A percentile compares a stretch with the other conserved stretches of the same genome.
Conservation (phyloP, 1,284 basidiomycete genomes). For the Cerrena zonata region DNA sequence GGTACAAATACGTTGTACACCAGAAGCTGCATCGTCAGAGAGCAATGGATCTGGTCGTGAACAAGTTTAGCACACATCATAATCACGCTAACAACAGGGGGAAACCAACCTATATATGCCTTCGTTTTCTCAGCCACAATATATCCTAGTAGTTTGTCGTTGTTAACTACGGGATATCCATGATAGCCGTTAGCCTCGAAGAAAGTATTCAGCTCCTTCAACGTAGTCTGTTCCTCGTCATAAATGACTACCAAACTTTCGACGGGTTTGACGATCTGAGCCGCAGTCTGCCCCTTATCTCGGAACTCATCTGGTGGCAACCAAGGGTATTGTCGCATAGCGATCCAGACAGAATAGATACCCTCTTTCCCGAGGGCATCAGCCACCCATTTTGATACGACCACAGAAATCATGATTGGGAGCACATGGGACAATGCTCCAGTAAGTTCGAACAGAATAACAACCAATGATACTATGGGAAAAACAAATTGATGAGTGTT, state of each 20-base stretch:
- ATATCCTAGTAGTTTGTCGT: slow-evolving; percentile 51
- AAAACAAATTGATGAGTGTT: too few species aligned
- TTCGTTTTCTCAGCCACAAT: slow-evolving; percentile 50
- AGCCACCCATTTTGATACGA: slow-evolving; percentile 72
- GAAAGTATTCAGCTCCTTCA: slow-evolving; percentile 48
- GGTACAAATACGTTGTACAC: slow-evolving; percentile 32
- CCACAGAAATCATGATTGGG: slow-evolving; percentile 73
- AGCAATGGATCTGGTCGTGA: slow-evolving; percentile 25
- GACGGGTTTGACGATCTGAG: slow-evolving; percentile 55
- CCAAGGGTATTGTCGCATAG: slow-evolving; percentile 69
- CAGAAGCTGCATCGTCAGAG: slow-evolving; percentile 26
- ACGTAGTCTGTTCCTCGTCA: slow-evolving; percentile 38
- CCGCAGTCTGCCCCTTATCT: slow-evolving; percentile 58
- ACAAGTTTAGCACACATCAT: slow-evolving; percentile 3
- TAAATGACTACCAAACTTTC: slow-evolving; percentile 47
- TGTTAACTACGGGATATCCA: slow-evolving; percentile 58
- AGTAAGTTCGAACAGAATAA: slow-evolving; percentile 72
- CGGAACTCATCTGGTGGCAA: slow-evolving; percentile 64
- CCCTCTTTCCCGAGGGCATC: slow-evolving; percentile 68
- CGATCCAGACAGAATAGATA: slow-evolving; percentile 73
- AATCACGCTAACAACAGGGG: background rate
- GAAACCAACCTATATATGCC: slow-evolving; percentile 42
- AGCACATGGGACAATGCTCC: slow-evolving; percentile 72
- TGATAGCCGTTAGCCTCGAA: slow-evolving; percentile 43
- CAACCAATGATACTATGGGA: slow-evolving; percentile 65